phyloP scores from a whole-genome alignment of 371 early-diverging fungal species.

The Coemansia sp. region DNA sequence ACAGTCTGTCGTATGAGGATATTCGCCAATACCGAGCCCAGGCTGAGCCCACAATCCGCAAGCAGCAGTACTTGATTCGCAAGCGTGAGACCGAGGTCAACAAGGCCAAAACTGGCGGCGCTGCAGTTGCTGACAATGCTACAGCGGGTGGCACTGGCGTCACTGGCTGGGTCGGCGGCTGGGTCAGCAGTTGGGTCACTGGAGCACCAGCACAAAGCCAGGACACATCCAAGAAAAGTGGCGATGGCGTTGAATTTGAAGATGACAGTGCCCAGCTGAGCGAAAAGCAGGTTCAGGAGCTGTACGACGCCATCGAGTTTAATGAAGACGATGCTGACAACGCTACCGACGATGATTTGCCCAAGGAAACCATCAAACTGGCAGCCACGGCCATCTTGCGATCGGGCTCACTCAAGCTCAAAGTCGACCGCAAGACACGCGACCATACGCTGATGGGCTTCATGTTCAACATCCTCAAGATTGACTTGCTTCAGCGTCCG shows the following conservation, averaged over 20 bases:
- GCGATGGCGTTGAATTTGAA: not conserved
- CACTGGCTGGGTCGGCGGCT: slow-evolving; percentile 52
- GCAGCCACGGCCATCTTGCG: slow-evolving; percentile 70
- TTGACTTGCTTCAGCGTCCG: slow-evolving; percentile 63
- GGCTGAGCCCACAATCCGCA: slow-evolving; percentile 69
- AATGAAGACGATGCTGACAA: slow-evolving; percentile 70
- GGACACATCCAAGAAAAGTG: not conserved
- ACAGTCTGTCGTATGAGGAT: slow-evolving; percentile 80
- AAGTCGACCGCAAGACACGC: slow-evolving; percentile 62
- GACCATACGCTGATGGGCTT: slow-evolving; percentile 61
- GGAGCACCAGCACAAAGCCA: slow-evolving; percentile 16
- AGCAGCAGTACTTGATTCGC: slow-evolving; percentile 70
- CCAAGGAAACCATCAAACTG: slow-evolving; percentile 75
- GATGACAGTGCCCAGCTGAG: slow-evolving; percentile 42
- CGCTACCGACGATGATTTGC: slow-evolving; percentile 60
- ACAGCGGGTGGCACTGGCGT: slow-evolving; percentile 21
- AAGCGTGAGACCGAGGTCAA: slow-evolving; percentile 42
- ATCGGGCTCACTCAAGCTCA: slow-evolving; percentile 82
- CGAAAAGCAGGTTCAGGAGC: slow-evolving; percentile 78
- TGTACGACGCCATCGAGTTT: slow-evolving; percentile 94
- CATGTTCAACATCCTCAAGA: slow-evolving; percentile 63
- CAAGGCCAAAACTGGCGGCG: not conserved
- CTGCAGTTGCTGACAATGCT: not conserved
- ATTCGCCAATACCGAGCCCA: slow-evolving; percentile 86
- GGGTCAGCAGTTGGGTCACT: slow-evolving; percentile 49